Evolutionary conservation across 192 early-diverging fungal genomes (phyloP).

Genomic region (Backusella macrospora): DNA sequence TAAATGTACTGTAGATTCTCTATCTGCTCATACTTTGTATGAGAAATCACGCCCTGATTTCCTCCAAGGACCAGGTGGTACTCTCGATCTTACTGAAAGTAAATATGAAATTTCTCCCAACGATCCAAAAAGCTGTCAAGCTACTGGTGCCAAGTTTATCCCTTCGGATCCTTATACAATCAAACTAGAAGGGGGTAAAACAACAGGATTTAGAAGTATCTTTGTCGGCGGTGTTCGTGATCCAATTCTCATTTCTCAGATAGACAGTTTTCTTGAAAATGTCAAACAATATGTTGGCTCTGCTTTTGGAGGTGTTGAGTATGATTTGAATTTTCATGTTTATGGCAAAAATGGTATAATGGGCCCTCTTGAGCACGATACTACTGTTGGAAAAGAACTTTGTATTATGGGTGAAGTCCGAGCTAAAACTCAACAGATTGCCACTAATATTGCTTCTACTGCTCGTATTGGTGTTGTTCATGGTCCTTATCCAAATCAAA

Average conservation of each 20-base stretch:
- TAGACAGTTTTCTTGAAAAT: not conserved
- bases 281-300: not conserved
- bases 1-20: constrained; percentile 8
- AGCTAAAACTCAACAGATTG: constrained; percentile 10
- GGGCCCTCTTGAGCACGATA: not conserved
- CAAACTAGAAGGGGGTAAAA: constrained; percentile 27
- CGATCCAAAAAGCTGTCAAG: not conserved
- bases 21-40: constrained; percentile 27
- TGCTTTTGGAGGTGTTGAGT: not conserved
- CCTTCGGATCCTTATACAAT: constrained; percentile 18
- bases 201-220: constrained; percentile 9
- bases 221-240: constrained; percentile 26
- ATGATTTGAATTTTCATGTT: constrained; percentile 15
- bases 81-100: constrained; percentile 15
- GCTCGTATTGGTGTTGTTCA: constrained; percentile 24
- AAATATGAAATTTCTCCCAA: not conserved
- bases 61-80: constrained; percentile 23
- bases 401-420: constrained; percentile 11
- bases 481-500: constrained; percentile 20
- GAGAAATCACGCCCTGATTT: constrained; percentile 25
- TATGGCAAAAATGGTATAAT: constrained; percentile 21
- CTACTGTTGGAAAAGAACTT: constrained; percentile 3
- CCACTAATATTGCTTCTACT: constrained; percentile 15
- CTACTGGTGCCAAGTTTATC: constrained; percentile 10
- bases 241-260: constrained; percentile 26